Evolutionary conservation across 768 basidiomycete species (phyloP), one percentile per base, ranked within the genome.

Genomic region (Melanogaster broomeanus): DNA sequence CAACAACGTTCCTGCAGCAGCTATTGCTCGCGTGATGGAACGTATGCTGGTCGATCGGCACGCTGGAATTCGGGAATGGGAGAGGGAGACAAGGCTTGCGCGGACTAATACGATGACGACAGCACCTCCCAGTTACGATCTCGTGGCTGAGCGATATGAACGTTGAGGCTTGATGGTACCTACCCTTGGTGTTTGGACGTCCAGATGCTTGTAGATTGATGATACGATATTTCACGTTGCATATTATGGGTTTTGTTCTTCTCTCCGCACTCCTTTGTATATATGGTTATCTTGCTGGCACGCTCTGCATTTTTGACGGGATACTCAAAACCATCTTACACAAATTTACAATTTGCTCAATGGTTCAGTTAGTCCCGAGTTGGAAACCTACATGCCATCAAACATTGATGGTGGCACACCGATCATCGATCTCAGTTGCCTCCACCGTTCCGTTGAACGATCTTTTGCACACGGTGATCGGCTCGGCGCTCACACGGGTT

Each of bases 21-120:
- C 57, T 5, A 60, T 64, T 25, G 63, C 63, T 11, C 58, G 58
- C 10, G 56, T 65, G 40, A 24, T 65, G 43, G 58, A 62, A 18
- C 52, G 57, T 13, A 65, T 65, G 56, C 59, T 62, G 45, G 63
- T 40, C 9, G 64, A 61, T 39, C 48, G 42, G 35, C 48, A 60
- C 38, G 56, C 60, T 18, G 57, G 47, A 7, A 47, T 60, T 45
- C 51, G 30, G 19, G 58, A 60, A 19, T 62, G 62, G 62, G 53
- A 65, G 28, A 56, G 53, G 8, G 62, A 60, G 45, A 57, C 52
- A 28, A 51, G 57, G 33, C 33, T 63, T 1, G 45, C 62, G 15
- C 47, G 61, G 30, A 18, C 61, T 18, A 45, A 56, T 25, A 51
- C 60, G 31, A 48, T 57, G 42, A 43, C 58, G 25, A 43, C 52